These are phyloP conservation scores for Hypoxylon sp. DNA, from an alignment of 2,329 filamentous ascomycete species.

Conservation along the genomic window DNA sequence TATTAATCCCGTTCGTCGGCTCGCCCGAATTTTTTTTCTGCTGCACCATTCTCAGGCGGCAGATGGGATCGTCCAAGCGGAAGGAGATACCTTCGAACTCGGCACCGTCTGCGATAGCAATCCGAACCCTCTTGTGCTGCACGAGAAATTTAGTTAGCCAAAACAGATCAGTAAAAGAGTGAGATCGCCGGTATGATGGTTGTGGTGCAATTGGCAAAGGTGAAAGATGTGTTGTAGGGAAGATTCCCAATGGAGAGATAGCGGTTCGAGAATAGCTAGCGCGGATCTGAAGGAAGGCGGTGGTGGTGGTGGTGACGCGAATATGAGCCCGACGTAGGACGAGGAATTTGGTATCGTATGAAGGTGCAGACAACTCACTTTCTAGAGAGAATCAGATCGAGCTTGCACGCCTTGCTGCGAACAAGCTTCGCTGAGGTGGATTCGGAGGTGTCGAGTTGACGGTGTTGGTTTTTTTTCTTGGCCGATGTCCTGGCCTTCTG, in stretches of 20 bases:
- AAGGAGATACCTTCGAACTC: slow-evolving; percentile 36
- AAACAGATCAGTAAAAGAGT: too few relatives aligned
- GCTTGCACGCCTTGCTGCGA: slow-evolving; percentile 39
- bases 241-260: slow-evolving; percentile 31
- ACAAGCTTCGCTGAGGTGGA: slow-evolving; percentile 36
- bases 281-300: slow-evolving; percentile 33
- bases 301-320: slow-evolving; percentile 41
- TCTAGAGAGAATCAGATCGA: slow-evolving; percentile 28
- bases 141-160: too few relatives aligned
- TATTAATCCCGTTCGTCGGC: slow-evolving; percentile 44
- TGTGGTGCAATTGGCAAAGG: slow-evolving; percentile 37
- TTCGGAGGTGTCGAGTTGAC: slow-evolving; percentile 24
- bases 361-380: slow-evolving; percentile 38
- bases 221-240: slow-evolving; percentile 18
- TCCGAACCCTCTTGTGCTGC: slow-evolving; percentile 41
- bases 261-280: slow-evolving; percentile 33
- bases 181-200: slow-evolving; percentile 6
- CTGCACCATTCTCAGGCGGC: slow-evolving; percentile 48
- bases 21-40: slow-evolving; percentile 45
- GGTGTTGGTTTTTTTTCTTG: slow-evolving; percentile 25
- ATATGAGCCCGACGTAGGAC: slow-evolving; percentile 33
- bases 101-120: slow-evolving; percentile 36
- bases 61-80: slow-evolving; percentile 32
- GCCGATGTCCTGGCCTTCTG: slow-evolving; percentile 37
- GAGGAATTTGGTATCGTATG: slow-evolving; percentile 25